A percentile compares a stretch with the other conserved stretches of the same genome.
These are phyloP conservation scores for Aegilops umbellulata DNA, from an alignment of 176 grass and related monocot genomes.

Conservation along the genomic window DNA sequence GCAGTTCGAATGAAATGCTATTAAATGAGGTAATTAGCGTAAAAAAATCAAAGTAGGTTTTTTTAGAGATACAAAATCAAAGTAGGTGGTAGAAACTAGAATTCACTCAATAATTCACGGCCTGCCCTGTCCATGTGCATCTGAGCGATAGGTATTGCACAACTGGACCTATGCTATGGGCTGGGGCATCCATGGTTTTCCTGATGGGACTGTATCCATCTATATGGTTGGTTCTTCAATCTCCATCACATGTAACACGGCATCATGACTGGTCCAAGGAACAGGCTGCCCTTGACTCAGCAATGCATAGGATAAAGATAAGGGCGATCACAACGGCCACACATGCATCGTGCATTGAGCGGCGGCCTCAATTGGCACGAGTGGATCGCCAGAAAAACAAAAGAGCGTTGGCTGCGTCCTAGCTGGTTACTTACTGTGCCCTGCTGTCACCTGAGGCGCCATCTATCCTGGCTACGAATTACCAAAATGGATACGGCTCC, in stretches of 20 bases:
- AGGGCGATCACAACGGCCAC: neutral
- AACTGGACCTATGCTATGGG: neutral
- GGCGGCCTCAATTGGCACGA: neutral
- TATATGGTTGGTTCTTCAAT: neutral
- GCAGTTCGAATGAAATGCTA: no score
- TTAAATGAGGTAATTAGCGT: no score
- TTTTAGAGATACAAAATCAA: no score
- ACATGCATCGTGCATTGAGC: neutral
- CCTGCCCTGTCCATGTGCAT: neutral
- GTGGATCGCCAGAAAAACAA: neutral
- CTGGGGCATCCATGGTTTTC: neutral
- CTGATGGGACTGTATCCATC: neutral
- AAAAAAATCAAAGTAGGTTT: no score
- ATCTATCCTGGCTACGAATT: no score
- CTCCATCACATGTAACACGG: neutral
- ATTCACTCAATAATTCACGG: no score
- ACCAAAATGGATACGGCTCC: no score
- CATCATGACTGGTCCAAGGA: neutral
- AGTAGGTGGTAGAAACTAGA: no score
- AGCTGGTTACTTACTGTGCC: neutral
- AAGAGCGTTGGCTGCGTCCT: neutral
- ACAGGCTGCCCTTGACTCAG: conserved; percentile 24
- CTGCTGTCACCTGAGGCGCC: no score
- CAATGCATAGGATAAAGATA: conserved; percentile 3
- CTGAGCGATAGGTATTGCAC: neutral